These are phyloP conservation scores for Cytospora paraplurivora DNA, from an alignment of 2,329 filamentous ascomycete species.

Conservation along the genomic window DNA sequence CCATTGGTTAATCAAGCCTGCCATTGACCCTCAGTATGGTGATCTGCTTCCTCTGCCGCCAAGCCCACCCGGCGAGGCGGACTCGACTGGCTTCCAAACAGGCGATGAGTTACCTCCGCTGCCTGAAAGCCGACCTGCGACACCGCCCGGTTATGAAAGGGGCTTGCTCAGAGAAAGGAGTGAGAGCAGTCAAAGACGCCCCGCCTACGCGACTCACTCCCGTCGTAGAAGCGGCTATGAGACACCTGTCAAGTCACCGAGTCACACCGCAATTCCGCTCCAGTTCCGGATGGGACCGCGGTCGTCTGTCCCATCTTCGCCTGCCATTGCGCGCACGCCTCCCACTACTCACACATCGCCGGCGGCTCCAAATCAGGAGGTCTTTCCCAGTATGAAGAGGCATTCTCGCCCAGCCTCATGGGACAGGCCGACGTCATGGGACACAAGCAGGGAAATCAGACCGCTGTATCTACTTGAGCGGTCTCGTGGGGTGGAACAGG, in stretches of 20 bases:
- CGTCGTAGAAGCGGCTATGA: slow-evolving; percentile 54
- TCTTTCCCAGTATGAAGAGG: slow-evolving; percentile 10
- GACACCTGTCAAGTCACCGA: slow-evolving; percentile 52
- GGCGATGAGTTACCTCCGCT: slow-evolving; percentile 52
- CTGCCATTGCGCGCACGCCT: slow-evolving; percentile 44
- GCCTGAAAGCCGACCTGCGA: slow-evolving; percentile 62
- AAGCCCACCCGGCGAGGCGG: slow-evolving; percentile 56
- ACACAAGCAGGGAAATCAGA: slow-evolving; percentile 69
- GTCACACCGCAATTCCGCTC: slow-evolving; percentile 60
- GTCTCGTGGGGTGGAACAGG: slow-evolving; percentile 34
- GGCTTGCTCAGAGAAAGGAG: slow-evolving; percentile 43
- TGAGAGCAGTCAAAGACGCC: slow-evolving; percentile 27
- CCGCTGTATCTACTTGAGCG: slow-evolving; percentile 82
- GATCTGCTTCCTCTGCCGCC: slow-evolving; percentile 66
- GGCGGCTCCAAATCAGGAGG: slow-evolving; percentile 8
- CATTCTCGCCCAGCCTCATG: slow-evolving; percentile 14
- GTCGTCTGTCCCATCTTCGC: slow-evolving; percentile 46
- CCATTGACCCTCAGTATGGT: slow-evolving; percentile 67
- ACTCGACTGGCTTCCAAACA: slow-evolving; percentile 36
- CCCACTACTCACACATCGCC: slow-evolving; percentile 36
- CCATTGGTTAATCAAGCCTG: slow-evolving; percentile 60
- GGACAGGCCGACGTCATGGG: slow-evolving; percentile 61
- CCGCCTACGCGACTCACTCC: slow-evolving; percentile 39
- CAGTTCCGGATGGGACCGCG: slow-evolving; percentile 55
- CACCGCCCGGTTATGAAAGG: slow-evolving; percentile 52